Percentiles rank a stretch among this genome's conserved stretches.
phyloP scores from a whole-genome alignment of 2,329 filamentous ascomycete species.

The Lizonia empirigonia region DNA sequence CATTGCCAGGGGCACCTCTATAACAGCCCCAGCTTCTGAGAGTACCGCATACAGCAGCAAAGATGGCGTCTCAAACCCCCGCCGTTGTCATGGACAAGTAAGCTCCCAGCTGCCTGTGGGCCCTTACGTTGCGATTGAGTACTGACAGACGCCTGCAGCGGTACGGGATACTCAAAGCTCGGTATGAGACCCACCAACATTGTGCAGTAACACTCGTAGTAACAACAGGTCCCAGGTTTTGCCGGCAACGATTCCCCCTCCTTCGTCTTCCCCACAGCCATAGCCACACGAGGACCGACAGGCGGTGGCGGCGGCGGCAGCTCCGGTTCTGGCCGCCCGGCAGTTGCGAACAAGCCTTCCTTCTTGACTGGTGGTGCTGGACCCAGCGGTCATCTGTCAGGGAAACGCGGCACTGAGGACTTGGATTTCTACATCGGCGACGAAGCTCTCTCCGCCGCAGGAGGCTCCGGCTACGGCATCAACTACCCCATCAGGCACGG shows the following conservation, averaged over 20 bases:
- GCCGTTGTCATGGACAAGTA: conserved; percentile 99
- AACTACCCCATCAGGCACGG: conserved; percentile 98
- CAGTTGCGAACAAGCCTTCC: conserved; percentile 92
- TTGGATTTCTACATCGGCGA: conserved; percentile 99
- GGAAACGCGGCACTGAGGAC: conserved; percentile 95
- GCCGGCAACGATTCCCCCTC: conserved; percentile 99
- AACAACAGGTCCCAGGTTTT: conserved; percentile 69
- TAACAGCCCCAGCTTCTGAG: conserved; percentile 36
- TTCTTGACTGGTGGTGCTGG: conserved; percentile 92
- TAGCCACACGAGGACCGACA: conserved; percentile 84
- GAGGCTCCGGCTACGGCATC: conserved; percentile 89
- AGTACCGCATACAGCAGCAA: conserved; percentile 39
- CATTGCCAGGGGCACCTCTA: conserved; percentile 23
- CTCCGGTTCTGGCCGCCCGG: conserved; percentile 84
- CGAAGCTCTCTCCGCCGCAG: conserved; percentile 83
- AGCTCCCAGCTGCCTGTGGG: conserved; percentile 53
- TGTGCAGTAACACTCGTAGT: conserved; percentile 32
- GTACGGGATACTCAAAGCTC: conserved; percentile 98
- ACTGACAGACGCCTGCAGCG: conserved; percentile 66
- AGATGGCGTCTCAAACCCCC: conserved; percentile 97
- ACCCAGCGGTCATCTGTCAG: conserved; percentile 78
- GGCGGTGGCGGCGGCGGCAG: conserved; percentile 72
- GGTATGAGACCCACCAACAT: conserved; percentile 63
- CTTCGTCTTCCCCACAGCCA: conserved; percentile 98
- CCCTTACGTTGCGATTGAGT: conserved; percentile 38